Percentiles rank a stretch among this genome's conserved stretches.
These are phyloP conservation scores for Hortiboletus flavorubellus DNA, from an alignment of 768 basidiomycete genomes.

Conservation along the genomic window DNA sequence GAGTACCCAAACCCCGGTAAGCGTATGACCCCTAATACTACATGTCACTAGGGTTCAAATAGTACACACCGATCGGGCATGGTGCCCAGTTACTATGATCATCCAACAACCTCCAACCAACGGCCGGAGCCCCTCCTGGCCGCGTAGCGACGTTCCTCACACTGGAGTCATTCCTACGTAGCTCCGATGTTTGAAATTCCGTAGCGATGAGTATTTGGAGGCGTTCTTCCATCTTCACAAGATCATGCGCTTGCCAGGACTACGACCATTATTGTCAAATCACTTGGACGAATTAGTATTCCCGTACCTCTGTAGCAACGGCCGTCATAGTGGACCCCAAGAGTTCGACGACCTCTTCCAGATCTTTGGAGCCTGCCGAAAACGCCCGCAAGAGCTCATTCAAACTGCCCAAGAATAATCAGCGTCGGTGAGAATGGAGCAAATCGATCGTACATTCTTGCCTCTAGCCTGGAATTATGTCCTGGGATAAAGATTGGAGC, in stretches of 20 bases:
- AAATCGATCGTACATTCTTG: slow-evolving; percentile 32
- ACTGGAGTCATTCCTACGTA: neutral
- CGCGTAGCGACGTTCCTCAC: neutral
- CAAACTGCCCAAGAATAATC: slow-evolving; percentile 19
- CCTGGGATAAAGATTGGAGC: slow-evolving; percentile 47
- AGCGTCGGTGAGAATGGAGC: neutral
- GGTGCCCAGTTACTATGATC: slow-evolving; percentile 50
- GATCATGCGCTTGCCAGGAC: slow-evolving; percentile 50
- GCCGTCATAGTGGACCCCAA: slow-evolving; percentile 6
- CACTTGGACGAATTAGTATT: neutral
- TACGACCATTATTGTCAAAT: slow-evolving; percentile 21
- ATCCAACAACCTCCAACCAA: slow-evolving; percentile 56
- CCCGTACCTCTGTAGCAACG: slow-evolving; percentile 18
- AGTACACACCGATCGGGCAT: slow-evolving; percentile 65
- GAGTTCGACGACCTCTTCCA: slow-evolving; percentile 20
- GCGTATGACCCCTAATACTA: neutral
- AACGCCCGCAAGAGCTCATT: slow-evolving; percentile 19
- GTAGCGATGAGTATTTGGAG: slow-evolving; percentile 37
- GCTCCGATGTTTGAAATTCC: slow-evolving; percentile 2
- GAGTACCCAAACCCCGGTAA: too few relatives aligned
- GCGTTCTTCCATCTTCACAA: slow-evolving; percentile 55
- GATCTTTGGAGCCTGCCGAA: slow-evolving; percentile 15
- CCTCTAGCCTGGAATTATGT: slow-evolving; percentile 24
- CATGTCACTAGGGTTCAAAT: slow-evolving; percentile 1
- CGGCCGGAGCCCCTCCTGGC: slow-evolving; percentile 1